Evolutionary conservation across 148 eudicot species (phyloP), one percentile per base, ranked within the genome.

Genomic region (Cornus florida): DNA sequence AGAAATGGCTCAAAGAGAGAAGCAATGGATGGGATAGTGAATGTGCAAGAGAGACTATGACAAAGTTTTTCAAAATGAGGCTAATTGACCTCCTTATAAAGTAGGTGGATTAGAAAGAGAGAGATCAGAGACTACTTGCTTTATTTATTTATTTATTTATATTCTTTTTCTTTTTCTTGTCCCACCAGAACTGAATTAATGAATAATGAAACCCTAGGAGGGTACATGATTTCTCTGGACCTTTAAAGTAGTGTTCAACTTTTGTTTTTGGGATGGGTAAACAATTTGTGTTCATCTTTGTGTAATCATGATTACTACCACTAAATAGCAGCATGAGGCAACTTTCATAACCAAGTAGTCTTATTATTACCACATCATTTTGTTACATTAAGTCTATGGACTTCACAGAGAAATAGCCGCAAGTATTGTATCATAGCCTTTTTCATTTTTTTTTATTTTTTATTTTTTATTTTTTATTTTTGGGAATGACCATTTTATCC

Each of bases 321-420:
- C 64, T 76, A 46, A 46, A 28, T 19, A 67, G 28, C 7, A 14
- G 71, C 43, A 76, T 62, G 70, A 5, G 66, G 22, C 69, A 41
- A 67, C 23, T 76, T 67, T 43, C 67, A 76, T 41, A 67, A 32
- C 67, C 71, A 75, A 71, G 62, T 74, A 79, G 33, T 53, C 67
- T 77, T 53, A 83, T 86, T 79, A 86, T 86, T 81, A 79, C 77
- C 84, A 78, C 67, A 86, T 86, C 82, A 86, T 86, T 83, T 82
- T 65, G 48, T 46, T 67, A 31, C 56, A 53, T 10, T 2, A 20
- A 35, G 64, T 53, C 59, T 53, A 53, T 12, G 19, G 38, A 35
- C 38, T 35, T 35, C 38, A 35, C 38, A 35, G 38, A 35, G 38
- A 35, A 35, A 35, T 35, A 35, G 38, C 38, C 38, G 5, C 38